A percentile compares a stretch with the other conserved stretches of the same genome.
Conservation (phyloP, 192 early-diverging fungal species). For the Paraglomus brasilianum region DNA sequence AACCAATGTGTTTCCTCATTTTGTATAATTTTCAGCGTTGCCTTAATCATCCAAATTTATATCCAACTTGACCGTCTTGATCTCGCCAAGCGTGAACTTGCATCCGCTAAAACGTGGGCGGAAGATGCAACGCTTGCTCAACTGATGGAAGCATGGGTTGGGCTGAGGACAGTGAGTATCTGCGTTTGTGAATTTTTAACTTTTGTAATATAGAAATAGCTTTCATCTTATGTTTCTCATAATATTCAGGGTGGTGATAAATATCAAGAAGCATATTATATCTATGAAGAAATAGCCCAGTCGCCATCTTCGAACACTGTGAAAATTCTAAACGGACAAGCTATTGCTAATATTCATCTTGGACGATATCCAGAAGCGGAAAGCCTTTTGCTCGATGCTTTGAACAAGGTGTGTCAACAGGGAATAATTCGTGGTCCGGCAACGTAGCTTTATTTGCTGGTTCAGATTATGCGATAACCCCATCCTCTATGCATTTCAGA, state of each 20-base stretch:
- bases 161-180: slow-evolving; percentile 54
- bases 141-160: slow-evolving; percentile 89
- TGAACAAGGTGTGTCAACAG: slow-evolving; percentile 52
- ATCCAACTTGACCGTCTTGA: slow-evolving; percentile 80
- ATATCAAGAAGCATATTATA: slow-evolving; percentile 87
- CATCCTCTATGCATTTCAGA: slow-evolving; percentile 35
- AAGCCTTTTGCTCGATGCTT: slow-evolving; percentile 71
- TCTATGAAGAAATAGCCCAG: slow-evolving; percentile 91
- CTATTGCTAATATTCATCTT: slow-evolving; percentile 77
- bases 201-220: neutral
- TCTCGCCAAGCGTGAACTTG: slow-evolving; percentile 80
- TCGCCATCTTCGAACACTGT: slow-evolving; percentile 68
- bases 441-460: neutral
- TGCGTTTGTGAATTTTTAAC: slow-evolving; percentile 13
- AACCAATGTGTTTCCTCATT: slow-evolving; percentile 1
- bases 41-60: slow-evolving; percentile 75
- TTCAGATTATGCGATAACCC: neutral
- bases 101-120: slow-evolving; percentile 78
- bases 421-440: slow-evolving; percentile 8
- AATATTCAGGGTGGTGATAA: slow-evolving; percentile 65
- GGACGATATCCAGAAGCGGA: slow-evolving; percentile 84
- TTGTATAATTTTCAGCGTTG: slow-evolving; percentile 51
- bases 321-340: slow-evolving; percentile 76
- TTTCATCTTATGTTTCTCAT: neutral
- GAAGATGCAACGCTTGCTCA: slow-evolving; percentile 95